phyloP scores from a whole-genome alignment of 345 rosid genomes.

The Gossypium rotundifolium region DNA sequence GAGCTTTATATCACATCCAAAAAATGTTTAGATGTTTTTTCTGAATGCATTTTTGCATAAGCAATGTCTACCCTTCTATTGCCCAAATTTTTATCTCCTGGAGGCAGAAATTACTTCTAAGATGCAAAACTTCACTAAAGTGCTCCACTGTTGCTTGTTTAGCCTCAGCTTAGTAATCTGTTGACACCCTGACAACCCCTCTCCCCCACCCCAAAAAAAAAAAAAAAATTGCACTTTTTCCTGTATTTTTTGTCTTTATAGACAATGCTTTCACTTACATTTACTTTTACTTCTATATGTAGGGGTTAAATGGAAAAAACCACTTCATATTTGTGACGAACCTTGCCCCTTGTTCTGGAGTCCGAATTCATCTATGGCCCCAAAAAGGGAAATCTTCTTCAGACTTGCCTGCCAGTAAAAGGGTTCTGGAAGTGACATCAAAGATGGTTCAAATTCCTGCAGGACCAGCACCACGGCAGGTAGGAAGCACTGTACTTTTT shows the following conservation, averaged over 20 bases:
- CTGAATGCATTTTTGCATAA: not conserved
- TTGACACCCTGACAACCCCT: not conserved
- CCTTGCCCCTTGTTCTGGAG: conserved; percentile 90
- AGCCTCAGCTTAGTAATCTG: not conserved
- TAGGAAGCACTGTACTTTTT: conserved; percentile 19
- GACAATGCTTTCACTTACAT: conserved; percentile 11
- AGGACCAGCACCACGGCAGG: conserved; percentile 94
- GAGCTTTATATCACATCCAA: conserved; percentile 18
- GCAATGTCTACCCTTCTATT: not conserved
- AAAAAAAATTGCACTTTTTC: not conserved
- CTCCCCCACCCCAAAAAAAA: not conserved
- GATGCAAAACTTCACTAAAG: not conserved
- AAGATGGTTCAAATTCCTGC: conserved; percentile 96
- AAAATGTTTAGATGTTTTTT: not conserved
- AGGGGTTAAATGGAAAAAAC: conserved; percentile 79
- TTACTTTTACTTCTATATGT: conserved; percentile 21
- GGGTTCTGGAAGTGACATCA: conserved; percentile 75
- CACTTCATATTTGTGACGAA: conserved; percentile 93
- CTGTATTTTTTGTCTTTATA: conserved; percentile 1
- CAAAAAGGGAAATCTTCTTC: conserved; percentile 53
- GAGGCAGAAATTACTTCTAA: not conserved
- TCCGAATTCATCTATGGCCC: conserved; percentile 94
- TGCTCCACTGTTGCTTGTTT: not conserved
- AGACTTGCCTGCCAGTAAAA: conserved; percentile 48
- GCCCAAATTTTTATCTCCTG: not conserved